Conservation (phyloP, 805 yeast species). For the Kodamaea kakaduensis region DNA sequence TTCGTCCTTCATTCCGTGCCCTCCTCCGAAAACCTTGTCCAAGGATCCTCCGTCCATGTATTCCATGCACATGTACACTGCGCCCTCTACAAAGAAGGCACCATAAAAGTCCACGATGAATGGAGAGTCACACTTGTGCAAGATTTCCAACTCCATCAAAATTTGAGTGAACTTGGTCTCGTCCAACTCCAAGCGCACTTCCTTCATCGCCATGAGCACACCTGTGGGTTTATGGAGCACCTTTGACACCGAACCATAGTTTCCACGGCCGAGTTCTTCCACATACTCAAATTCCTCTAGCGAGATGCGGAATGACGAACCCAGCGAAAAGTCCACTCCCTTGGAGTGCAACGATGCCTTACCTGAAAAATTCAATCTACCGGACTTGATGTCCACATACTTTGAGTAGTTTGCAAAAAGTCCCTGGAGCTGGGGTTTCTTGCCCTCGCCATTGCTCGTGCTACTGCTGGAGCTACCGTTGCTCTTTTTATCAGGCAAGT, state of each 20-base stretch:
- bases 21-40: conserved; percentile 71
- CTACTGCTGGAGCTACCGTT: conserved; percentile 1
- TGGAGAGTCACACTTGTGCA: conserved; percentile 87
- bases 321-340: conserved; percentile 88
- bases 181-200: conserved; percentile 87
- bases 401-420: conserved; percentile 80
- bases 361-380: conserved; percentile 87
- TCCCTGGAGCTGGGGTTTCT: conserved; percentile 45
- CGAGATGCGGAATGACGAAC: conserved; percentile 81
- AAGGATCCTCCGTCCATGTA: conserved; percentile 96
- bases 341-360: conserved; percentile 88
- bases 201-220: conserved; percentile 95
- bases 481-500: conserved; percentile 9
- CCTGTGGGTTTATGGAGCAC: conserved; percentile 92
- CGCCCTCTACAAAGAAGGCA: conserved; percentile 95
- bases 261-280: conserved; percentile 91
- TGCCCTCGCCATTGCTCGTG: conserved; percentile 1
- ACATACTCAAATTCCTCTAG: conserved; percentile 77
- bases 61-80: conserved; percentile 97
- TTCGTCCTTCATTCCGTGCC: conserved; percentile 65
- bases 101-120: conserved; percentile 95
- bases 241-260: conserved; percentile 92
- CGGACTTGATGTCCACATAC: conserved; percentile 88
- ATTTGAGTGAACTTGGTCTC: conserved; percentile 93
- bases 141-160: conserved; percentile 90